Evolutionary conservation across 306 rosid genomes (phyloP), one percentile per base, ranked within the genome.

Genomic region (Quercus berberidifolia): DNA sequence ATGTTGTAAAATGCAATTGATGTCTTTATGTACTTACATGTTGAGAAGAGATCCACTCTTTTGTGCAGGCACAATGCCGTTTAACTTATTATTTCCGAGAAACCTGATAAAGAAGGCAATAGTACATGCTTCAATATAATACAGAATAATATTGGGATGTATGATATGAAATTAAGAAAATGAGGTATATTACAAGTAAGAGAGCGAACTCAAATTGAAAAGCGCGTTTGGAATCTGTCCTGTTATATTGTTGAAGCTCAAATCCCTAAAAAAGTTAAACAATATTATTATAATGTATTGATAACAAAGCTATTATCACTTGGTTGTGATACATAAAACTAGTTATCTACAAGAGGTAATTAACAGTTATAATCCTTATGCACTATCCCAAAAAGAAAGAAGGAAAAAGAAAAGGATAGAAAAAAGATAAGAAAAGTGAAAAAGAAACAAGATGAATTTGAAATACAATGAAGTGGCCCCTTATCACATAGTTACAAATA

Each of bases 161-260:
- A 75, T 69, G 14, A 23, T 18, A 69, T 60, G 26, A 15, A 76
- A 52, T 65, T 20, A 43, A 20, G 43, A 3, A 83, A 82, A 64
- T 52, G 72, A 9, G 54, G 18, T 65, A 81, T 75, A 76, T 89
- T 94, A 94, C 98, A 94, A 88, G 86, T 14, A 6, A 17, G 83
- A 3, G 33, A 94, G 93, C 6, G 73, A 82, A 56, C 83, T 92
- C 93, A 91, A 62, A 78, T 83, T 88, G 90, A 92, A 92, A 83
- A 94, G 85, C 38, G 92, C 86, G 52, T 20, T 80, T 4, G 89
- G 88, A 83, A 91, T 91, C 72, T 78, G 86, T 68, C n/a, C 97
- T 4, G 80, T 82, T 73, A 94, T 71, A 75, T 87, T 89, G 83
- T 94, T 94, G 93, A 94, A 94, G 92, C 98, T 94, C 79, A 94